A percentile compares a stretch with the other conserved stretches of the same genome.
Conservation (phyloP, 331 rosid species). For the Acacia concinna region DNA sequence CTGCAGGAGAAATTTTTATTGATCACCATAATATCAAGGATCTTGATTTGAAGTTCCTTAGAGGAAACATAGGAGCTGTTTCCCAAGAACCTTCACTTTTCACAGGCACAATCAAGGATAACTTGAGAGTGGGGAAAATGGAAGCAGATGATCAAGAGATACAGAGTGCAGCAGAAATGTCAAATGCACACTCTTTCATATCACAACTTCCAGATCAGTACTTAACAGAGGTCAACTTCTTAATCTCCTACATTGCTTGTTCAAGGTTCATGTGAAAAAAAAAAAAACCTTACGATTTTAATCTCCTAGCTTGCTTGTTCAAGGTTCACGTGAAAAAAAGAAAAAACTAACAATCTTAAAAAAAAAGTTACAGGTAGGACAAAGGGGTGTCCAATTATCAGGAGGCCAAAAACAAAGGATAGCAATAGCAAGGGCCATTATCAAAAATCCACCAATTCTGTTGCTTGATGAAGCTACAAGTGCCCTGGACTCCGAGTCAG, state of each 20-base stretch:
- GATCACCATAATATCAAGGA: conserved; percentile 68
- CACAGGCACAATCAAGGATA: conserved; percentile 70
- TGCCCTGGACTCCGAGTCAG: conserved; percentile 87
- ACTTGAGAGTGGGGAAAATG: conserved; percentile 71
- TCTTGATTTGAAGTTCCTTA: conserved; percentile 69
- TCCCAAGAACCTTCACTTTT: conserved; percentile 84
- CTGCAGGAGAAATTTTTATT: conserved; percentile 67
- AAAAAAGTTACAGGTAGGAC: conserved; percentile 57
- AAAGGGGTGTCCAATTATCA: conserved; percentile 84
- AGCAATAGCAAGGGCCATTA: conserved; percentile 90
- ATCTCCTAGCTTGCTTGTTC: not conserved
- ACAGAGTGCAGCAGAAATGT: conserved; percentile 67
- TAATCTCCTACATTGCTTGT: not conserved
- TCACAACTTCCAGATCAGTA: conserved; percentile 77
- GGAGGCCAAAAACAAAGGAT: conserved; percentile 95
- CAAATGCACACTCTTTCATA: conserved; percentile 76
- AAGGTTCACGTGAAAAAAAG: not conserved
- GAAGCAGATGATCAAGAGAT: conserved; percentile 72
- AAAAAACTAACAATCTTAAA: not conserved
- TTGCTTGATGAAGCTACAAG: conserved; percentile 95
- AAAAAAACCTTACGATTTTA: no score
- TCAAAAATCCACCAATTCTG: conserved; percentile 79
- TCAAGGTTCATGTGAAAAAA: not conserved
- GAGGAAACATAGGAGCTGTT: conserved; percentile 73
- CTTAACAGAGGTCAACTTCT: conserved; percentile 60